Percentiles rank a stretch among this genome's conserved stretches.
These are phyloP conservation scores for Amanita rubescens DNA, from an alignment of 768 basidiomycete genomes.

Conservation along the genomic window DNA sequence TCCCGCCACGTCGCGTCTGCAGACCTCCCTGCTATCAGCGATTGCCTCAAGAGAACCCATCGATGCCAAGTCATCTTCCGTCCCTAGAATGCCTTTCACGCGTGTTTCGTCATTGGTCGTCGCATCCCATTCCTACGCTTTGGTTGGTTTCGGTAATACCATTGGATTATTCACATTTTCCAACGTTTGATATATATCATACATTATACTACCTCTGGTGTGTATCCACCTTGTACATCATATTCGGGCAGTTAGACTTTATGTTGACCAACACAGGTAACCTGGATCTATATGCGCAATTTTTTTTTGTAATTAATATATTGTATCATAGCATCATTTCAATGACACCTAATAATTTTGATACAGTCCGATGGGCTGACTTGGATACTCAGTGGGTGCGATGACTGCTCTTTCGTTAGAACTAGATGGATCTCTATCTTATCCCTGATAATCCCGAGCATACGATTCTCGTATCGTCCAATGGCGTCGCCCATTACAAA, in stretches of 20 bases:
- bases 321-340: background rate
- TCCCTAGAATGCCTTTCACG: slow-evolving; percentile 75
- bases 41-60: background rate
- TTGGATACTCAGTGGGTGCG: background rate
- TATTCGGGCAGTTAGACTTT: background rate
- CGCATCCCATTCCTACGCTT: slow-evolving; percentile 34
- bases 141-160: slow-evolving; percentile 79
- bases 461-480: slow-evolving; percentile 41
- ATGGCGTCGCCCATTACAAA: slow-evolving; percentile 43
- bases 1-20: slow-evolving; percentile 38
- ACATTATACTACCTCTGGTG: background rate
- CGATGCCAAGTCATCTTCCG: background rate
- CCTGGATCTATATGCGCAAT: background rate
- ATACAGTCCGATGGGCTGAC: background rate
- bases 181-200: background rate
- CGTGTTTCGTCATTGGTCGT: slow-evolving; percentile 55
- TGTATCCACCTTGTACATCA: background rate
- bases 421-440: slow-evolving; percentile 46
- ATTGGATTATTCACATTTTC: slow-evolving; percentile 42
- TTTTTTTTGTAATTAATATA: background rate
- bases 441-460: slow-evolving; percentile 43
- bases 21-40: slow-evolving; percentile 44
- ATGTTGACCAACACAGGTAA: background rate
- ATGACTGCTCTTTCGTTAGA: no score
- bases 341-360: background rate